These are phyloP conservation scores for Coemansia pectinata DNA, from an alignment of 192 early-diverging fungal species.

Conservation along the genomic window DNA sequence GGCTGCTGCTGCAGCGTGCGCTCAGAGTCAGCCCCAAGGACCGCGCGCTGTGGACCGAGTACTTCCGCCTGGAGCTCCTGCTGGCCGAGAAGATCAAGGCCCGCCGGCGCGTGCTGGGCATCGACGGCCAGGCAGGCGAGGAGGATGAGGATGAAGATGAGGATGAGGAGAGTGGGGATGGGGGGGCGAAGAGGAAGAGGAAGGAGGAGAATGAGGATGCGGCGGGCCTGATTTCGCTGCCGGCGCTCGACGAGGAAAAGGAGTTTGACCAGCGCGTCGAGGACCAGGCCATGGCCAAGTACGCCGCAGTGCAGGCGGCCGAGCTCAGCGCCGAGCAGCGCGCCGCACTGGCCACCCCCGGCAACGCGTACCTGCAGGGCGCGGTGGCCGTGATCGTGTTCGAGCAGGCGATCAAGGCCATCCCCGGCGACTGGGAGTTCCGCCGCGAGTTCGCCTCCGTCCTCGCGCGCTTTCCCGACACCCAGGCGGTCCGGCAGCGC, in stretches of 20 bases:
- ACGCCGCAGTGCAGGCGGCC: constrained; percentile 24
- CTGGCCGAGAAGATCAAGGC: constrained; percentile 85
- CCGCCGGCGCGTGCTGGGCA: constrained; percentile 77
- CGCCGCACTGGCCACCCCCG: constrained; percentile 39
- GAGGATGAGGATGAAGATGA: constrained; percentile 44
- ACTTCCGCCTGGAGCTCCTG: constrained; percentile 89
- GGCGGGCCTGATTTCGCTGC: constrained; percentile 55
- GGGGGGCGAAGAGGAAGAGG: no score
- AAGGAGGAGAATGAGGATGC: not conserved
- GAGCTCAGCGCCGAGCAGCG: constrained; percentile 47
- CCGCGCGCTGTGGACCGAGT: constrained; percentile 85
- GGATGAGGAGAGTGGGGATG: no score
- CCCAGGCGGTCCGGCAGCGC: constrained; percentile 20
- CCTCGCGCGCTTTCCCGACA: constrained; percentile 54
- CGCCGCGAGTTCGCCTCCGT: constrained; percentile 71
- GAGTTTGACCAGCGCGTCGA: constrained; percentile 47
- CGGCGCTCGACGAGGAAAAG: constrained; percentile 58
- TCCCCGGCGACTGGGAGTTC: constrained; percentile 73
- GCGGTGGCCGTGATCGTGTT: constrained; percentile 75
- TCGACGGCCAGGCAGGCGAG: constrained; percentile 42
- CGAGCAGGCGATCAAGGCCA: constrained; percentile 75
- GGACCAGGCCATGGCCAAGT: constrained; percentile 37
- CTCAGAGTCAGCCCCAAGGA: constrained; percentile 77
- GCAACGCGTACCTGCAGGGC: constrained; percentile 70
- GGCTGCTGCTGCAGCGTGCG: constrained; percentile 80